phyloP scores from a whole-genome alignment of 805 yeast species.

The Isabelozyma gotoi region DNA sequence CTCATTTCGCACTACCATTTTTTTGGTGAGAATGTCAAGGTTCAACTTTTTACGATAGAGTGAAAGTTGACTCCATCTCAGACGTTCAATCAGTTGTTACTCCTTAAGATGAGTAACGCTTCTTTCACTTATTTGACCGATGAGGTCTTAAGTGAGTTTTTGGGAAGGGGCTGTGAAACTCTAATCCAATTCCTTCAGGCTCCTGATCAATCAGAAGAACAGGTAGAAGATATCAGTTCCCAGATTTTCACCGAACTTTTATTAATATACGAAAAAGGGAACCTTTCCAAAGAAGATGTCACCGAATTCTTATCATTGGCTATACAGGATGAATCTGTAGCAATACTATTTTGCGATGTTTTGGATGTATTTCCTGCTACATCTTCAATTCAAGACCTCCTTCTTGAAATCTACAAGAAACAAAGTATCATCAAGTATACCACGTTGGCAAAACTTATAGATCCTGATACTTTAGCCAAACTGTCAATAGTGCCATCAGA shows the following conservation, averaged over 20 bases:
- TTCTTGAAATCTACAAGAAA: slow-evolving; percentile 19
- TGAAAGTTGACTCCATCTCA: no score
- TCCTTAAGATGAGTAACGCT: slow-evolving; percentile 4
- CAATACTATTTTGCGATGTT: slow-evolving; percentile 37
- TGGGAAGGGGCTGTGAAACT: slow-evolving; percentile 29
- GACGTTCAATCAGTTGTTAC: no score
- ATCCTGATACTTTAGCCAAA: slow-evolving; percentile 25
- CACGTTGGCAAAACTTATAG: slow-evolving; percentile 30
- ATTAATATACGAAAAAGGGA: slow-evolving; percentile 22
- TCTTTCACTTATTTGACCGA: slow-evolving; percentile 30
- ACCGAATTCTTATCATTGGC: slow-evolving; percentile 23
- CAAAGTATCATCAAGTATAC: slow-evolving; percentile 27
- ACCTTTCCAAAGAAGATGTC: slow-evolving; percentile 12
- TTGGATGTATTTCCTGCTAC: slow-evolving; percentile 36
- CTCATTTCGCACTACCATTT: background rate
- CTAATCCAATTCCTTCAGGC: slow-evolving; percentile 30
- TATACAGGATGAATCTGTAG: slow-evolving; percentile 30
- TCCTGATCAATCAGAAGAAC: slow-evolving; percentile 16
- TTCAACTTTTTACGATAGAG: no score
- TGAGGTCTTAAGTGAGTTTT: slow-evolving; percentile 30
- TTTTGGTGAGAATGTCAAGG: background rate
- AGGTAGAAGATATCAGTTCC: slow-evolving; percentile 17
- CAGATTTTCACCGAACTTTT: slow-evolving; percentile 34
- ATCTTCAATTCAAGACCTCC: slow-evolving; percentile 17
- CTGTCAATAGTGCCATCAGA: slow-evolving; percentile 31